These are phyloP conservation scores for Lecanosticta acicola DNA, from an alignment of 2,329 filamentous ascomycete genomes.

Conservation along the genomic window DNA sequence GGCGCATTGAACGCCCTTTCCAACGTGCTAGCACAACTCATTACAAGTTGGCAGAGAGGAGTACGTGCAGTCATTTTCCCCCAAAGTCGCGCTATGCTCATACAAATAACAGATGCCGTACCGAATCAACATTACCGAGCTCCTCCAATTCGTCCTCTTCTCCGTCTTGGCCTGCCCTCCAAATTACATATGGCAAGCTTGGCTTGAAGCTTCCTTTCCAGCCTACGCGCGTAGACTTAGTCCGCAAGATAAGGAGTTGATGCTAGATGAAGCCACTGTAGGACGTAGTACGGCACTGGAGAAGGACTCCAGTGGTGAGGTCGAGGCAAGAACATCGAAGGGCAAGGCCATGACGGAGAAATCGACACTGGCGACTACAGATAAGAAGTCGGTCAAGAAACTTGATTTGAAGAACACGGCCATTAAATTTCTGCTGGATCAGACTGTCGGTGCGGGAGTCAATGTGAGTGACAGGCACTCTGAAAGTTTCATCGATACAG, in stretches of 20 bases:
- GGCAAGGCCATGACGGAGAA: conserved; percentile 29
- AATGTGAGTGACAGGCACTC: conserved; percentile 39
- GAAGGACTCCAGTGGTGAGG: conserved; percentile 6
- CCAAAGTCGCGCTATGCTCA: too few species aligned
- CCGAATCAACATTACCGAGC: conserved; percentile 58
- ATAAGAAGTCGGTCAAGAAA: conserved; percentile 19
- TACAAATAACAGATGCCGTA: conserved; percentile 31
- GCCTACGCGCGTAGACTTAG: conserved; percentile 46
- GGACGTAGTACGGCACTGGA: conserved; percentile 22
- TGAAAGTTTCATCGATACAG: too few species aligned
- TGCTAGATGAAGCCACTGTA: conserved; percentile 28
- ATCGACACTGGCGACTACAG: conserved; percentile 2
- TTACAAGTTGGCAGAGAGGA: conserved; percentile 56
- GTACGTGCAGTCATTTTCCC: too few species aligned
- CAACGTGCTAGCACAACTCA: conserved; percentile 66
- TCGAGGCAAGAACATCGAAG: not conserved
- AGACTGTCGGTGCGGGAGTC: conserved; percentile 58
- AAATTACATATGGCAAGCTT: conserved; percentile 82
- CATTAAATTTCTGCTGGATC: conserved; percentile 63
- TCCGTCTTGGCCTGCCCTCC: conserved; percentile 68
- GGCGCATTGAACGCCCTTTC: conserved; percentile 60
- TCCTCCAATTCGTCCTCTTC: conserved; percentile 74
- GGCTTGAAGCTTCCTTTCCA: conserved; percentile 69
- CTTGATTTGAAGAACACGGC: conserved; percentile 58
- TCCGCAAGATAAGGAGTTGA: conserved; percentile 28